phyloP scores from a whole-genome alignment of 2,329 filamentous ascomycete genomes.

The Biscogniauxia mediterranea region DNA sequence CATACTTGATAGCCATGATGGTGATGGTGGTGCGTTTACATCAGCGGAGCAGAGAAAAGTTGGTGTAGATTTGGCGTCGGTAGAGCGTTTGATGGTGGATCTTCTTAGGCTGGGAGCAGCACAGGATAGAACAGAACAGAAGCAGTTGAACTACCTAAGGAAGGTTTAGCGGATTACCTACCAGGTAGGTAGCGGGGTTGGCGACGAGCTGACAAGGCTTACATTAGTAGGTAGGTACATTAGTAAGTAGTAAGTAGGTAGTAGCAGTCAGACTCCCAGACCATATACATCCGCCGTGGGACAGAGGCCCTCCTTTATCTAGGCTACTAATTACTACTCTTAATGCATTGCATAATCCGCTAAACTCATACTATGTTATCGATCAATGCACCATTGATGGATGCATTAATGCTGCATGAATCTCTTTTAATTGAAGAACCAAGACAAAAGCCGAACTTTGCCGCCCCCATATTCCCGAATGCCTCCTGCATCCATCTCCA shows the following conservation, averaged over 20 bases:
- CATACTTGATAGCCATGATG: conserved; percentile 54
- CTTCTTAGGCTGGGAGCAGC: not conserved
- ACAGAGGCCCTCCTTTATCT: too few relatives aligned
- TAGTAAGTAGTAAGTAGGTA: not conserved
- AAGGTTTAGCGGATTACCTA: too few relatives aligned
- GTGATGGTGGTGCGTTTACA: conserved; percentile 27
- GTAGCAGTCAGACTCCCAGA: not conserved
- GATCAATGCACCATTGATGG: too few relatives aligned
- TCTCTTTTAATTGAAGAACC: too few relatives aligned
- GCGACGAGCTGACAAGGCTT: not conserved
- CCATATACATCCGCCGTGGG: not conserved
- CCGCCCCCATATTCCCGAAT: not conserved
- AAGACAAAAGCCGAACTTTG: not conserved
- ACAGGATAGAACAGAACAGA: not conserved
- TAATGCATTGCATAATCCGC: too few relatives aligned
- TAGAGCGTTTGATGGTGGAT: conserved; percentile 1
- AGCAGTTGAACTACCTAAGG: not conserved
- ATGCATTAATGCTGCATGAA: too few relatives aligned
- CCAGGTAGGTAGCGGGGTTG: not conserved
- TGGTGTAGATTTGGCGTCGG: conserved; percentile 8
- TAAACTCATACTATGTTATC: too few relatives aligned
- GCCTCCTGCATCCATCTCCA: not conserved
- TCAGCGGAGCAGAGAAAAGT: conserved; percentile 20
- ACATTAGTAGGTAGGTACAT: too few relatives aligned
- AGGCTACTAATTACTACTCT: too few relatives aligned